Evolutionary conservation across 192 early-diverging fungal genomes (phyloP), one percentile per base, ranked within the genome.

Genomic region (Coemansia sp.): DNA sequence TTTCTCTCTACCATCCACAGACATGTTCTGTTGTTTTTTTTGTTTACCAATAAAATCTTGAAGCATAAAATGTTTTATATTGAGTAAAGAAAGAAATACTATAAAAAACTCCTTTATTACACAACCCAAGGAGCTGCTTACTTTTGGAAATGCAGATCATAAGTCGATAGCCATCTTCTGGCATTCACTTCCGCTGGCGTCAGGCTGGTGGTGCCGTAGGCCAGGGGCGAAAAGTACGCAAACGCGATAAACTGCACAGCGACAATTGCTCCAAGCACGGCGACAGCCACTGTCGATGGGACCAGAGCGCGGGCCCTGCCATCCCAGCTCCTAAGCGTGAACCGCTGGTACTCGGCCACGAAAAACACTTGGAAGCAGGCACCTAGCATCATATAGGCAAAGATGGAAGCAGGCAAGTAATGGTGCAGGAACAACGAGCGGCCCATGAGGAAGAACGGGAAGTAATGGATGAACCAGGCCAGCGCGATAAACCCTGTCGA

Each of bases 401-500:
- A 91, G 71, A 94, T 91, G 41, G 90, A 86, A 4, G 88, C 74
- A 3, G 91, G 92, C 63, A 93, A 74, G 64, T 94, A 95, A 76
- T 95, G 94, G 76, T 95, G 94, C 64, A 93, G 72, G 75, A 91
- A 92, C 52, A 95, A 81, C 69, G 87, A 84, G 37, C 92, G 84
- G 32, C 89, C 87, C 81, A 90, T 85, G 33, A 91, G 65, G 75
- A 93, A 92, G 81, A 93, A 94, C 18, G 92, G 93, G 14, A 92
- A 57, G 66, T 89, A 94, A 78, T 92, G 90, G 22, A 89, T 33
- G 15, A 81, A 55, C 90, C 92, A 95, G 17, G 82, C 86, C 17
- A 88, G 48, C 39, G 86, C 84, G 34, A 92, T 69, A 80, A 90
- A 93, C 11, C 87, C 90, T 51, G 81, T 73, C 2, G 79, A 83